phyloP scores from a whole-genome alignment of 108 stramenopile genomes.

The Chaetoceros tenuissimus region DNA sequence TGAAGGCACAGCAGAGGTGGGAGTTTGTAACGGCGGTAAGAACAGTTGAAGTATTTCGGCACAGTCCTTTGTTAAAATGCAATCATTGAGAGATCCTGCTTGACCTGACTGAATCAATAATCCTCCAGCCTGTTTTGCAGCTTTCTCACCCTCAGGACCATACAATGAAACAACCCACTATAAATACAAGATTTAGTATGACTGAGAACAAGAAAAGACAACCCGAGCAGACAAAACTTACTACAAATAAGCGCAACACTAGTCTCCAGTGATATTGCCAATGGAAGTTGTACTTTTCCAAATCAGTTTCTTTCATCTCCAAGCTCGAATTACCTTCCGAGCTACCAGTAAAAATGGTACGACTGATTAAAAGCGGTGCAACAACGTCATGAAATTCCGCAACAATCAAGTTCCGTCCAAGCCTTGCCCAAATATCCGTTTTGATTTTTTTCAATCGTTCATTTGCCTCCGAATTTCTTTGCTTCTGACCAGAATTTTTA shows the following conservation, averaged over 20 bases:
- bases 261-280: constrained; percentile 78
- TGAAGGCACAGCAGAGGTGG: neutral
- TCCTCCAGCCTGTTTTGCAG: constrained; percentile 47
- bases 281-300: constrained; percentile 16
- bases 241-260: constrained; percentile 47
- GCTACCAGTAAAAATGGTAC: constrained; percentile 53
- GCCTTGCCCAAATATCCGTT: constrained; percentile 37
- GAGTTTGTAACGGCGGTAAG: neutral
- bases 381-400: constrained; percentile 73
- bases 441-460: constrained; percentile 20
- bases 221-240: constrained; percentile 8
- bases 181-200: neutral
- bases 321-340: constrained; percentile 1
- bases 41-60: neutral
- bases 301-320: constrained; percentile 3
- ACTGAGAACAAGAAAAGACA: neutral
- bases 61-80: constrained; percentile 9
- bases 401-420: constrained; percentile 66
- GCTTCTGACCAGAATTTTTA: neutral
- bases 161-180: constrained; percentile 70
- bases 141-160: constrained; percentile 52
- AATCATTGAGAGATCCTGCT: constrained; percentile 58
- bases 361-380: constrained; percentile 67
- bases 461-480: constrained; percentile 21
- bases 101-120: constrained; percentile 56